phyloP scores from a whole-genome alignment of 2,329 filamentous ascomycete species.

The Penicillium rolfsii region DNA sequence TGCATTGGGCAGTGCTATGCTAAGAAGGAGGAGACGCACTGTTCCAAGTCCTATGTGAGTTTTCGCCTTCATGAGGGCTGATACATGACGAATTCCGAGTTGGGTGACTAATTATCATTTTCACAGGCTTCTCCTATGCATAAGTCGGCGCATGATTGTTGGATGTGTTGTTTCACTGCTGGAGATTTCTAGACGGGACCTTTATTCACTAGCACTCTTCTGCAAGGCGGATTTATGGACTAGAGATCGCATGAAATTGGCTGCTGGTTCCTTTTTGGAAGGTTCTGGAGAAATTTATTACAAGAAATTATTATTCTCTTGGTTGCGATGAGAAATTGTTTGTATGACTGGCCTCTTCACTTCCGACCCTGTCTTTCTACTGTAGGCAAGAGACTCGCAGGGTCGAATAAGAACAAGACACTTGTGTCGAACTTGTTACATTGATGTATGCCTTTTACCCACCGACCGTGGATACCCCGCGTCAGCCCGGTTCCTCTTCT shows the following conservation, averaged over 20 bases:
- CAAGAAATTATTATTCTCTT: background rate
- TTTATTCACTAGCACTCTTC: too few relatives aligned
- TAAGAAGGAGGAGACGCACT: conserved; percentile 15
- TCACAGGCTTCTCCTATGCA: conserved; percentile 14
- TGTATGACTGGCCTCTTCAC: background rate
- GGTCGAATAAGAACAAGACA: background rate
- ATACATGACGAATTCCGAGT: background rate
- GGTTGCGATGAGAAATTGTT: background rate
- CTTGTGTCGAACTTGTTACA: background rate
- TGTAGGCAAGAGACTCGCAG: background rate
- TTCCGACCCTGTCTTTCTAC: background rate
- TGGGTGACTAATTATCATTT: conserved; percentile 6
- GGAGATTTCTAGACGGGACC: conserved; percentile 10
- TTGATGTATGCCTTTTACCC: too few relatives aligned
- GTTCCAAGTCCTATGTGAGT: conserved; percentile 22
- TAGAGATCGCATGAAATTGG: background rate
- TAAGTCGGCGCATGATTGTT: conserved; percentile 7
- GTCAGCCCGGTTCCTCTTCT: too few relatives aligned
- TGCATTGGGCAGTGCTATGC: conserved; percentile 21
- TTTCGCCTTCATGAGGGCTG: background rate
- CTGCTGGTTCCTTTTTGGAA: background rate
- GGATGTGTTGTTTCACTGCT: conserved; percentile 17
- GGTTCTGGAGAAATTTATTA: background rate
- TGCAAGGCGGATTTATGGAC: background rate
- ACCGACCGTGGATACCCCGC: too few relatives aligned